Conservation (phyloP, 2,329 filamentous ascomycete species). For the Lachnellula willkommii region DNA sequence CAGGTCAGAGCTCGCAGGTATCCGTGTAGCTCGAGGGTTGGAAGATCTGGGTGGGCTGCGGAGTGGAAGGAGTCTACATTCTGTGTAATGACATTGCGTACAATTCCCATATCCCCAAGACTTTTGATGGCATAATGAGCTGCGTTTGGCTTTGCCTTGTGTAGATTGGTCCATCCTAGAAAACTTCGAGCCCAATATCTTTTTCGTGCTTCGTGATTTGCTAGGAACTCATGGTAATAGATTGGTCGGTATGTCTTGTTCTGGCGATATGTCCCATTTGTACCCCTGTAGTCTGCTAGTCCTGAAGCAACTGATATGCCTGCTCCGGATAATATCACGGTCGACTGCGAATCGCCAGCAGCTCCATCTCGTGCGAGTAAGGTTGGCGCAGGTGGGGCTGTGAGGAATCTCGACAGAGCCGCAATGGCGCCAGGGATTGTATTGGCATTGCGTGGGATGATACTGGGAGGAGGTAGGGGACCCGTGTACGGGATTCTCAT, state of each 20-base stretch:
- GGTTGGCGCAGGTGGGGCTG: conserved; percentile 48
- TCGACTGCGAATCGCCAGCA: conserved; percentile 38
- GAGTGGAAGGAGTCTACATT: conserved; percentile 96
- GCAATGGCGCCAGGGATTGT: conserved; percentile 68
- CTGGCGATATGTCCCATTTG: conserved; percentile 84
- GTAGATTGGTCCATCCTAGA: conserved; percentile 80
- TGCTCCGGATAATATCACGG: conserved; percentile 70
- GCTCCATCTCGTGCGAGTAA: conserved; percentile 32
- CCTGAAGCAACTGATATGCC: conserved; percentile 92
- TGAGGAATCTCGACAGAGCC: conserved; percentile 73
- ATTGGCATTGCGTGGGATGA: conserved; percentile 67
- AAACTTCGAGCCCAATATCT: conserved; percentile 96
- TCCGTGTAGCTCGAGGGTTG: conserved; percentile 84
- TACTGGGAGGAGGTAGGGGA: conserved; percentile 67
- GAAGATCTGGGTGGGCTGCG: conserved; percentile 65
- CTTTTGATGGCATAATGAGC: conserved; percentile 73
- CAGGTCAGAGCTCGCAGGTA: conserved; percentile 80
- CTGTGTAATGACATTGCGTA: conserved; percentile 80
- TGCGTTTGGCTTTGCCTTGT: conserved; percentile 72
- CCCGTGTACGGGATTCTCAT: conserved; percentile 89
- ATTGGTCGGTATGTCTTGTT: conserved; percentile 89
- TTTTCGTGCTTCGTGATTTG: conserved; percentile 77
- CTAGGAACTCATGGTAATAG: conserved; percentile 85
- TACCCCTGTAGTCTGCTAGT: conserved; percentile 85
- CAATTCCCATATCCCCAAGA: conserved; percentile 65